Conservation (phyloP, 768 basidiomycete species). For the Suillus spraguei region DNA sequence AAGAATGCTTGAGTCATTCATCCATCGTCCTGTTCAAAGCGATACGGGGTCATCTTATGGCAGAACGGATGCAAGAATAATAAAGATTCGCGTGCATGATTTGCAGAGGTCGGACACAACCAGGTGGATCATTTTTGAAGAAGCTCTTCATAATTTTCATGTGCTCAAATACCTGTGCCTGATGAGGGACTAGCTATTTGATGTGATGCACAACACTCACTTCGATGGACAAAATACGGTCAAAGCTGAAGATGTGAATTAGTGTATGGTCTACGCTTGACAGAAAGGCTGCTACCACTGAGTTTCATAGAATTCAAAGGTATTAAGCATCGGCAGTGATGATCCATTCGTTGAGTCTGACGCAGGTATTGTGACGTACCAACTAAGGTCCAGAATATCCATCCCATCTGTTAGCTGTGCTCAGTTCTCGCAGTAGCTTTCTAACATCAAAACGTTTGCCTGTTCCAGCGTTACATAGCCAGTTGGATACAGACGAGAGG, state of each 20-base stretch:
- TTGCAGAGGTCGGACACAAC: slow-evolving; percentile 45
- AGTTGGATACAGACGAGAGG: slow-evolving; percentile 63
- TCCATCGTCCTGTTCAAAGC: slow-evolving; percentile 68
- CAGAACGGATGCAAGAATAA: slow-evolving; percentile 77
- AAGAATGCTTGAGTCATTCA: slow-evolving; percentile 82
- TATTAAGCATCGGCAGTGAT: slow-evolving; percentile 75
- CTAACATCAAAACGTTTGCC: slow-evolving; percentile 66
- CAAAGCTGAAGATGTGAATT: slow-evolving; percentile 49
- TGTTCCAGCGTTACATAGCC: slow-evolving; percentile 60
- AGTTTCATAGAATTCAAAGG: slow-evolving; percentile 55
- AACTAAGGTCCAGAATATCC: slow-evolving; percentile 65
- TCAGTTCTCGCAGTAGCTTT: too few species aligned
- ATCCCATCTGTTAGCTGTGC: slow-evolving; percentile 62
- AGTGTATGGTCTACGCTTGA: neutral
- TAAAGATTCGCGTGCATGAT: slow-evolving; percentile 43
- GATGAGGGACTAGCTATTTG: neutral
- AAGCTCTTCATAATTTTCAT: slow-evolving; percentile 49
- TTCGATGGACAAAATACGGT: slow-evolving; percentile 71
- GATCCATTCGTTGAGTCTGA: slow-evolving; percentile 37
- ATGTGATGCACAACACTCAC: too few species aligned
- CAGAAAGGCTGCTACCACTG: slow-evolving; percentile 37
- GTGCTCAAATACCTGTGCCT: slow-evolving; percentile 68
- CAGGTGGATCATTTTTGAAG: slow-evolving; percentile 65
- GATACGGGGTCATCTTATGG: slow-evolving; percentile 62
- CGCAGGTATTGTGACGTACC: too few species aligned